phyloP scores from a whole-genome alignment of 2,329 filamentous ascomycete genomes.

The Coleophoma crateriformis region DNA sequence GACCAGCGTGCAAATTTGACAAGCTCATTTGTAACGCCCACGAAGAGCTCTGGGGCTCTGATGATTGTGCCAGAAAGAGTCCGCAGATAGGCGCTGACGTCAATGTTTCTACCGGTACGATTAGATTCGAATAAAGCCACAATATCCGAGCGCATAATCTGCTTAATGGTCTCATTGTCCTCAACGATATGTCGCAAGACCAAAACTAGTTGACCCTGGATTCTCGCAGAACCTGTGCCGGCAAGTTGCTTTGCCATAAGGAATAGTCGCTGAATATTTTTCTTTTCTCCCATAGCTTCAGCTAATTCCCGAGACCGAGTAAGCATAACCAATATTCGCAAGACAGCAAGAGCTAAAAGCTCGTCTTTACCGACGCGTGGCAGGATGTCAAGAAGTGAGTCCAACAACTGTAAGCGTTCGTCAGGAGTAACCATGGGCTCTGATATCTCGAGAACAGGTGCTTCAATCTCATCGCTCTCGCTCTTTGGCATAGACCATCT shows the following conservation, averaged over 20 bases:
- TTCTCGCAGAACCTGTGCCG: slow-evolving; percentile 67
- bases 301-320: slow-evolving; percentile 76
- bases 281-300: slow-evolving; percentile 74
- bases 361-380: slow-evolving; percentile 86
- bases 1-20: slow-evolving; percentile 65
- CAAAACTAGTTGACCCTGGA: slow-evolving; percentile 63
- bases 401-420: slow-evolving; percentile 66
- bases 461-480: slow-evolving; percentile 41
- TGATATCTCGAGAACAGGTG: slow-evolving; percentile 52
- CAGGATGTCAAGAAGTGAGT: slow-evolving; percentile 74
- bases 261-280: slow-evolving; percentile 84
- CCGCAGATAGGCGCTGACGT: slow-evolving; percentile 69
- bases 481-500: slow-evolving; percentile 58
- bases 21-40: slow-evolving; percentile 81
- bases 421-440: slow-evolving; percentile 58
- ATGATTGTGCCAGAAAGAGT: slow-evolving; percentile 74
- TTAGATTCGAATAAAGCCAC: slow-evolving; percentile 62
- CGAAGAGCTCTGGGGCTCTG: slow-evolving; percentile 78
- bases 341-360: slow-evolving; percentile 73
- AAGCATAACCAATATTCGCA: slow-evolving; percentile 80
- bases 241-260: slow-evolving; percentile 93
- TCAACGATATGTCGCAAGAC: slow-evolving; percentile 90
- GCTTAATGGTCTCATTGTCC: slow-evolving; percentile 83
- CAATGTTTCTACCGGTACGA: slow-evolving; percentile 50
- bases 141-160: slow-evolving; percentile 90